Base-by-base conservation (phyloP, 306 rosid species). In the Bauhinia variegata region DNA sequence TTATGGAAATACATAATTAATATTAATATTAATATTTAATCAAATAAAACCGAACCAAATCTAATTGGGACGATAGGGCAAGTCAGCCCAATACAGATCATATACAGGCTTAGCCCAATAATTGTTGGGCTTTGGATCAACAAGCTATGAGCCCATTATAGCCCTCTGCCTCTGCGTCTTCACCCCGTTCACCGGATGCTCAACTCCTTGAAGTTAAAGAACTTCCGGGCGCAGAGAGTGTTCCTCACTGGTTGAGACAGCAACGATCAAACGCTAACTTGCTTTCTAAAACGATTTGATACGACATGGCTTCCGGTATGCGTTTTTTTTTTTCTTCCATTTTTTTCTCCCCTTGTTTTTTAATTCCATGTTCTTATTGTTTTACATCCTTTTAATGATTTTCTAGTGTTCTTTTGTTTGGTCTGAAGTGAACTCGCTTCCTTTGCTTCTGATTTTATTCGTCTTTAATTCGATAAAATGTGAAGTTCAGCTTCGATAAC, bases 251-350 rank as follows among this genome's bases (percentile, higher is more conserved):
- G 8, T 62, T 5, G 41, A 5, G 41, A 36, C 28, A 38, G 57
- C 38, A 19, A 38, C 37, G 8, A 17, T 2, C 78, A 63, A 78
- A 47, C 83, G 78, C 79, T 78, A 78, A 63, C 76, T 73, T 63
- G 72, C 64, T 39, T 67, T 48, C 71, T 53, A 68, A 17, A 0
- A 41, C 76, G 47, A 73, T 68, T 54, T 33, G 63, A 18, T 3
- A 8, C 65, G 14, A 14, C 72, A 79, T 79, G 83, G 79, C 79
- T 68, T 79, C 83, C 11, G 83, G 83, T 79, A 63, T 52, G 33
- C 28, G 6, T 53, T 54, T 23, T 23, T 23, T 23, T 23, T 23
- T 61, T 32, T 64, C n/a, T n/a, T n/a, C n/a, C n/a, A n/a, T 49
- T 39, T 31, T 67, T 32, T 34, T 3, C 51, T 48, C 6, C 10